Conservation (phyloP, 2,329 filamentous ascomycete genomes). For the Fusarium sp. region DNA sequence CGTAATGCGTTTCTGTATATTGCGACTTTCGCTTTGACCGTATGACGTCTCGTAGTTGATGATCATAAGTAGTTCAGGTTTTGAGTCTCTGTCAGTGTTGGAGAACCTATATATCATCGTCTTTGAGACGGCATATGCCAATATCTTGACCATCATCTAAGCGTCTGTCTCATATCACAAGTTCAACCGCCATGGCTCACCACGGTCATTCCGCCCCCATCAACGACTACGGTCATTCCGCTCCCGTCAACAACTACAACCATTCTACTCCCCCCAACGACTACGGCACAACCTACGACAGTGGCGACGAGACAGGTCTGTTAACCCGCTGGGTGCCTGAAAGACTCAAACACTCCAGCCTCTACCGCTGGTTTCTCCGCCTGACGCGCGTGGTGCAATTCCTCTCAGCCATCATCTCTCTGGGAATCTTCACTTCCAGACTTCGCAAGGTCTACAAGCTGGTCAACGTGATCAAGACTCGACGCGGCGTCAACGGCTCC, state of each 20-base stretch:
- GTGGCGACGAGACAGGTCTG: constrained; percentile 4
- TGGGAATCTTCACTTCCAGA: constrained; percentile 30
- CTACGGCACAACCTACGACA: constrained; percentile 7
- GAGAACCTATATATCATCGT: no score
- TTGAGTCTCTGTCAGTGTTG: no score
- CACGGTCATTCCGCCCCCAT: not conserved
- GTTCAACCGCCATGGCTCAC: not conserved
- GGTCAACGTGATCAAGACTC: constrained; percentile 22
- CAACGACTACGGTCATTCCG: constrained; percentile 12
- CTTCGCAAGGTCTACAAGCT: constrained; percentile 18
- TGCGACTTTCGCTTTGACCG: no score
- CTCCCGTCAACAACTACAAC: not conserved
- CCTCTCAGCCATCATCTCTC: constrained; percentile 24
- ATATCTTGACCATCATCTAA: no score
- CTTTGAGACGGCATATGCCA: no score
- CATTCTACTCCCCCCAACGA: constrained; percentile 1
- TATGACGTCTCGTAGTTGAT: no score
- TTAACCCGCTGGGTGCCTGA: constrained; percentile 25
- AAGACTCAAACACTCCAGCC: constrained; percentile 18
- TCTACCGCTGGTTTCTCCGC: constrained; percentile 37
- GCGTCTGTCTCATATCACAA: not conserved
- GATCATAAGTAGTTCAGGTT: no score
- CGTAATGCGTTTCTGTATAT: no score
- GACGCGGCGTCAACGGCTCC: constrained; percentile 18
- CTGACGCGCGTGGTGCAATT: constrained; percentile 28